Conservation (phyloP, 2,329 filamentous ascomycete species). For the Magnaporthiopsis rhizophila region DNA sequence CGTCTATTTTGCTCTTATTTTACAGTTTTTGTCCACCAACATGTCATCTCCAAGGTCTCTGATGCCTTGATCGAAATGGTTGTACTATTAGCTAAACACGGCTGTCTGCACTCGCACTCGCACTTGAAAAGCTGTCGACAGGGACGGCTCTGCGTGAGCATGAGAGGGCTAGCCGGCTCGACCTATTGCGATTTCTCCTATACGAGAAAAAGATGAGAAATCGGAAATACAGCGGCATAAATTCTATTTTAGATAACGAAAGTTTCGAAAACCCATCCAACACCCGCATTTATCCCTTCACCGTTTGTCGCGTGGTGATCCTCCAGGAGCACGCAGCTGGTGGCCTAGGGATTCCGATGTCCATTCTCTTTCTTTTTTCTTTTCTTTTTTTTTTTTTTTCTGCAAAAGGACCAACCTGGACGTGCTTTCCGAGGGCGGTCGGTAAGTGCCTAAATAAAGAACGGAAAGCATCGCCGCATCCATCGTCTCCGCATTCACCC, state of each 20-base stretch:
- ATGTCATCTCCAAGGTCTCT: not conserved
- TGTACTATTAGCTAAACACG: not conserved
- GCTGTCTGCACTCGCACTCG: not conserved
- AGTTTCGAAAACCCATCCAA: not conserved
- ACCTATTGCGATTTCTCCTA: no score
- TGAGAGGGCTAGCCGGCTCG: no score
- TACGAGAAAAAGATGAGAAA: no score
- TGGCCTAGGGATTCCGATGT: no score
- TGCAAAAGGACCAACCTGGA: no score
- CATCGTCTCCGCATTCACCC: not conserved
- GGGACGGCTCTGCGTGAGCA: no score
- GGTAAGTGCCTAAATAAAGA: not conserved
- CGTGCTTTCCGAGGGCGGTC: no score
- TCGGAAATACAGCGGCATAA: not conserved
- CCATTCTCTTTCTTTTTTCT: not conserved
- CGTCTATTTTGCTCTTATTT: not conserved
- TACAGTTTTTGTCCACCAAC: not conserved
- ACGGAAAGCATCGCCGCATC: not conserved
- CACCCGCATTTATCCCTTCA: not conserved
- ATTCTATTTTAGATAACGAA: not conserved
- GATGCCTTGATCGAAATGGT: not conserved
- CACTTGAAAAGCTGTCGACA: not conserved
- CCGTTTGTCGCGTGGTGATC: not conserved
- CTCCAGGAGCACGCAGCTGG: not conserved
- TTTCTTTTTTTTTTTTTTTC: no score